Evolutionary conservation across 2,329 filamentous ascomycete genomes (phyloP).

Genomic region (Monilinia fructicola): DNA sequence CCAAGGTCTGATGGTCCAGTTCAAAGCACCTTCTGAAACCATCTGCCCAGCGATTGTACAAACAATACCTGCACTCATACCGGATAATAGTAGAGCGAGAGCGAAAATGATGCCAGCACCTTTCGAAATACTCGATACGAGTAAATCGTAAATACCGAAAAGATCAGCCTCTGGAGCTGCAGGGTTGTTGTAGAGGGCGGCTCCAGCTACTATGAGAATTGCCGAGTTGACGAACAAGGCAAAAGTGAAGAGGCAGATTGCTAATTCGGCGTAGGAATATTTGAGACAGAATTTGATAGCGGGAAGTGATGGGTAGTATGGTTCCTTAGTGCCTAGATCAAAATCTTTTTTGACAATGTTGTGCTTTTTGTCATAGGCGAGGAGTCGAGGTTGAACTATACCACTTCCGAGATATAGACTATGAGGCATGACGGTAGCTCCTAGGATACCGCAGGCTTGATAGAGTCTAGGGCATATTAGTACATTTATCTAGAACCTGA

Average conservation of each 20-base stretch:
- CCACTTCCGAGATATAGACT: conserved; percentile 68
- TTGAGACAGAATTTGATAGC: conserved; percentile 75
- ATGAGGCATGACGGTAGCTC: conserved; percentile 73
- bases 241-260: conserved; percentile 75
- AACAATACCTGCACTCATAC: conserved; percentile 78
- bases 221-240: conserved; percentile 82
- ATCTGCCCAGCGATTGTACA: conserved; percentile 90
- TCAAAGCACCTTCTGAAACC: conserved; percentile 79
- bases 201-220: conserved; percentile 79
- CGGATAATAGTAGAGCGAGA: conserved; percentile 75
- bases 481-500: not conserved
- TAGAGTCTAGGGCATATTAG: conserved; percentile 50
- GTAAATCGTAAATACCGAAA: conserved; percentile 75
- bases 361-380: conserved; percentile 60
- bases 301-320: conserved; percentile 68
- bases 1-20: conserved; percentile 75
- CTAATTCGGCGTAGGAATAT: conserved; percentile 69
- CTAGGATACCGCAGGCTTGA: conserved; percentile 73
- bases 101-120: conserved; percentile 83
- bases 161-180: conserved; percentile 69
- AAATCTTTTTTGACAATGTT: conserved; percentile 47
- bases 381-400: conserved; percentile 65
- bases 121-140: conserved; percentile 66
- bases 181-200: conserved; percentile 63
- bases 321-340: conserved; percentile 45